Base-by-base conservation (phyloP, 2,329 filamentous ascomycete genomes). In the Aspergillus viridinutans region DNA sequence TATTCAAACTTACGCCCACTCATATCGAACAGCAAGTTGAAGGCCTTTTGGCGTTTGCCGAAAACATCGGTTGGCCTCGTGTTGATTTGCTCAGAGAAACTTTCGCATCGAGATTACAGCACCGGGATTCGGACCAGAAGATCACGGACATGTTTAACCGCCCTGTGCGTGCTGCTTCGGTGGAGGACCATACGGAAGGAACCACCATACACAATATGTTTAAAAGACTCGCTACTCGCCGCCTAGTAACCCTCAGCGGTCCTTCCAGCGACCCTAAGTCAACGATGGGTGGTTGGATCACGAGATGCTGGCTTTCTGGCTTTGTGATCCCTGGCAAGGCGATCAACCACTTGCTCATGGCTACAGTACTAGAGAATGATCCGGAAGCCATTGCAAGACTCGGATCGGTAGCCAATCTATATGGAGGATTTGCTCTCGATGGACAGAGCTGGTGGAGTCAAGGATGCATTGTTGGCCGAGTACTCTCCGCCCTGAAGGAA, bases 401-500 rank as follows among this genome's bases (percentile, higher is more conserved):
- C 1, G 82, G 82, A 0, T 75, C 81, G 12, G 72, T 74, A 7
- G 80, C 78, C 0, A 81, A 82, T 60, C 69, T 85, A 0, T 79
- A 82, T 53, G 80, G 82, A 21, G 83, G 82, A 2, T 83, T 85
- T 58, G 66, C 81, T 26, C 83, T 81, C 57, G 63, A 70, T 7
- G 74, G 71, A 3, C 73, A 73, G 35, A 80, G 77, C 49, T 85
- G 80, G 76, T 85, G 83, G 83, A 84, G 81, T 64, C 84, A 83
- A 64, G 73, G 72, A 47, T 82, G 78, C 42, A 73, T 85, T 32
- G 75, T 83, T n/a, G 81, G 80, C 0, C 76, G 81, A 28, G 80
- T 85, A 0, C 58, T 85, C 28, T 78, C 78, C 35, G 75, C 78
- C 45, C 53, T 76, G 28, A 67, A 74, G 7, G 77, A 73, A 14